A percentile compares a stretch with the other conserved stretches of the same genome.
These are phyloP conservation scores for Waltiozyma sp. DNA, from an alignment of 1,139 yeast genomes.

Conservation along the genomic window DNA sequence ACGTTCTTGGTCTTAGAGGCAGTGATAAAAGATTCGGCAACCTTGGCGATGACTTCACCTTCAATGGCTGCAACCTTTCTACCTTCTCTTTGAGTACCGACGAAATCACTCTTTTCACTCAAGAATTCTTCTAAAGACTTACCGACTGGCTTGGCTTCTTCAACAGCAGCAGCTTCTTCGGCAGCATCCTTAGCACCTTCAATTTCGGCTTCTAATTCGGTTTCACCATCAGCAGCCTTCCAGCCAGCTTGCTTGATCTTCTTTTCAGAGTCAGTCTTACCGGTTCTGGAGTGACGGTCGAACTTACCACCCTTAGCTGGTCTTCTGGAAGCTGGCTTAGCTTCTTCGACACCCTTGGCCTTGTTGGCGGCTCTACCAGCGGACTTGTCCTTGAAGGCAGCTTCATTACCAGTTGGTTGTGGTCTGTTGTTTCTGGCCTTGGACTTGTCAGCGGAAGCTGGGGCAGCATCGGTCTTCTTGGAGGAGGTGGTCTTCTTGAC, in stretches of 20 bases:
- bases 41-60: constrained; percentile 46
- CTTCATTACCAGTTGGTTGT: constrained; percentile 77
- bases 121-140: constrained; percentile 56
- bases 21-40: constrained; percentile 43
- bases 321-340: constrained; percentile 31
- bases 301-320: constrained; percentile 52
- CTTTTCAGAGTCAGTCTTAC: constrained; percentile 77
- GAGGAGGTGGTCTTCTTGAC: constrained; percentile 79
- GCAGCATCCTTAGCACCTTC: constrained; percentile 41
- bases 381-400: constrained; percentile 67
- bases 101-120: constrained; percentile 40
- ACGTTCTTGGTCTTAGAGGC: constrained; percentile 49
- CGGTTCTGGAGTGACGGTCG: constrained; percentile 81
- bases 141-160: constrained; percentile 33
- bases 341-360: constrained; percentile 44
- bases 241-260: constrained; percentile 75
- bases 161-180: constrained; percentile 28
- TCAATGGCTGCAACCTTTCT: constrained; percentile 31
- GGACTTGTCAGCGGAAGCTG: constrained; percentile 72
- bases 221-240: constrained; percentile 38
- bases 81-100: constrained; percentile 28
- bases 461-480: constrained; percentile 80
- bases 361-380: constrained; percentile 59
- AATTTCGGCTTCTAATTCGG: constrained; percentile 29
- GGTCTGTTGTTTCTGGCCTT: constrained; percentile 67